Evolutionary conservation across 2,329 filamentous ascomycete species (phyloP).

Genomic region (Zymoseptoria ardabiliae): DNA sequence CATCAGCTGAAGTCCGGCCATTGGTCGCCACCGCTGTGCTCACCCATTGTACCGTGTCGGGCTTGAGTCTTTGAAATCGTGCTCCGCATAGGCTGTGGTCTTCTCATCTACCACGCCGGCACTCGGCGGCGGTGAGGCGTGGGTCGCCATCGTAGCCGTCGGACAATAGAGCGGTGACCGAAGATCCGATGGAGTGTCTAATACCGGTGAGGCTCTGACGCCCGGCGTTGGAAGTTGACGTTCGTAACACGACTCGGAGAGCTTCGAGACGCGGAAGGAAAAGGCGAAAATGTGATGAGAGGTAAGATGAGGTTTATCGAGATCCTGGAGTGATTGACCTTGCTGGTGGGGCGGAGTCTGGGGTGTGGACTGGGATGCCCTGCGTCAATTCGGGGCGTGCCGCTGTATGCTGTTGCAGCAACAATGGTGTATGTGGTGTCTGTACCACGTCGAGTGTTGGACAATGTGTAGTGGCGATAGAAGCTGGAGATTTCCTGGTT

Average conservation of each 20-base stretch:
- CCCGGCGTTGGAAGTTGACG: neutral
- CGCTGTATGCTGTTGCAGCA: too few species aligned
- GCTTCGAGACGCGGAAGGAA: too few species aligned
- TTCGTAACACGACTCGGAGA: neutral
- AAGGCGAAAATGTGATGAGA: too few species aligned
- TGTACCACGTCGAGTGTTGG: too few species aligned
- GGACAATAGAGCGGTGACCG: neutral
- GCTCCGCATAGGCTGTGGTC: neutral
- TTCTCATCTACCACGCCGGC: neutral
- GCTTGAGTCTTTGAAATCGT: neutral
- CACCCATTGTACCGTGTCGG: neutral
- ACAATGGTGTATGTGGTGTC: too few species aligned
- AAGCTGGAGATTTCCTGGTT: too few species aligned
- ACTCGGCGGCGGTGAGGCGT: neutral
- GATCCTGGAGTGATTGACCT: too few species aligned
- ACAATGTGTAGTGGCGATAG: too few species aligned
- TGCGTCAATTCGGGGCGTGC: too few species aligned
- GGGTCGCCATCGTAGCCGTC: neutral
- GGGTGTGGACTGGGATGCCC: too few species aligned
- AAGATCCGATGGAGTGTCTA: neutral
- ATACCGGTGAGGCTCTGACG: neutral
- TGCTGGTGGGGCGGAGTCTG: too few species aligned
- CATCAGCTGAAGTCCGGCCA: neutral
- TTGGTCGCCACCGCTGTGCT: neutral
- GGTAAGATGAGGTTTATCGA: too few species aligned